A percentile compares a stretch with the other conserved stretches of the same genome.
phyloP scores from a whole-genome alignment of 2,329 filamentous ascomycete genomes.

The Verticillium klebahnii region DNA sequence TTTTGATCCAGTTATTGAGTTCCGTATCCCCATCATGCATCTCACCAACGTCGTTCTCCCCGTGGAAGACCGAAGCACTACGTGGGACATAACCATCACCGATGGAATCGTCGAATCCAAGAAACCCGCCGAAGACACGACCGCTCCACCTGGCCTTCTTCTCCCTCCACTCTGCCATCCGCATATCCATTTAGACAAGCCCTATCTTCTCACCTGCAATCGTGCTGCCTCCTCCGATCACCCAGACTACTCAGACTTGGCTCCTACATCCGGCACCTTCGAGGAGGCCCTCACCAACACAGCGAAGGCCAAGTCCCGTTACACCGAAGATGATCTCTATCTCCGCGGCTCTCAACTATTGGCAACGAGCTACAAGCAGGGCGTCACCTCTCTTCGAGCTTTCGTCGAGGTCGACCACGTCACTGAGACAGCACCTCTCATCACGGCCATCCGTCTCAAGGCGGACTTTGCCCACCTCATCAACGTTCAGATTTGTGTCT shows the following conservation, averaged over 20 bases:
- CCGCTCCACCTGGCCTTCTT: constrained; percentile 19
- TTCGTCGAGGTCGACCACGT: constrained; percentile 68
- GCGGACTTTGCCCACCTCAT: constrained; percentile 46
- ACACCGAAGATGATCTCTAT: constrained; percentile 58
- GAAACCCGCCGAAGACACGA: background rate
- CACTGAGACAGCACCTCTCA: constrained; percentile 38
- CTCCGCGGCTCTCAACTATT: constrained; percentile 61
- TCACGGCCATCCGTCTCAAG: constrained; percentile 54
- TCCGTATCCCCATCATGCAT: background rate
- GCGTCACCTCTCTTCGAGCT: constrained; percentile 64
- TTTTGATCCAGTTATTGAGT: background rate
- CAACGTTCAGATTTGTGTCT: constrained; percentile 62
- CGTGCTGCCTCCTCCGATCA: constrained; percentile 22
- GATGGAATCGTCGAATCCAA: constrained; percentile 11
- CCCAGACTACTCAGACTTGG: constrained; percentile 54
- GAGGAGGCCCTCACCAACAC: constrained; percentile 54
- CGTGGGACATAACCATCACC: constrained; percentile 2
- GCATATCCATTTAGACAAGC: constrained; percentile 69
- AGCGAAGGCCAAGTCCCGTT: constrained; percentile 55
- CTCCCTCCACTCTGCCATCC: constrained; percentile 58
- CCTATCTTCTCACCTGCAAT: constrained; percentile 47
- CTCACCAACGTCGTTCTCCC: constrained; percentile 5
- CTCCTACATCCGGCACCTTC: constrained; percentile 58
- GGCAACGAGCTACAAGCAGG: constrained; percentile 57
- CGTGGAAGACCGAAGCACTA: background rate